These are phyloP conservation scores for Usnea hakonensis DNA, from an alignment of 495 filamentous ascomycete species.

Conservation along the genomic window DNA sequence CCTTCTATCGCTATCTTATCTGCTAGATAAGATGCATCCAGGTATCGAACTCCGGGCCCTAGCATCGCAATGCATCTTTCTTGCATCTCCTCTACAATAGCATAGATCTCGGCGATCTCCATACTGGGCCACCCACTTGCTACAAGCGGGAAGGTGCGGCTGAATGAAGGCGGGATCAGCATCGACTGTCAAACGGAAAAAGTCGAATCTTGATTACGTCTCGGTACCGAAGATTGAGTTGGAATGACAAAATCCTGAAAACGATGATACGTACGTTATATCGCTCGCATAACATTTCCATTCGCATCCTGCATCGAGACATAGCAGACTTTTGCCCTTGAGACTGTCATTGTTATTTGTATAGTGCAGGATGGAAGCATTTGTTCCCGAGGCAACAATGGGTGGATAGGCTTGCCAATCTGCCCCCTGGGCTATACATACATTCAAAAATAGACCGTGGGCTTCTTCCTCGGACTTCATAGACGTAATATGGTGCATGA, in stretches of 20 bases:
- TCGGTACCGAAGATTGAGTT: not conserved
- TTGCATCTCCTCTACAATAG: constrained; percentile 77
- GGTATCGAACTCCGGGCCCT: constrained; percentile 56
- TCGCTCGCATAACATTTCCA: constrained; percentile 81
- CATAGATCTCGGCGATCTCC: constrained; percentile 63
- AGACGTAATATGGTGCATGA: constrained; percentile 50
- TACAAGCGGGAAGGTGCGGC: constrained; percentile 64
- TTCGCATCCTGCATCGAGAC: constrained; percentile 79
- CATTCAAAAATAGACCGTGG: constrained; percentile 63
- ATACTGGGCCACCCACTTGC: constrained; percentile 44
- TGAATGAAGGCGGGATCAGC: not conserved
- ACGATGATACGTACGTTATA: constrained; percentile 44
- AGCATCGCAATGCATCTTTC: constrained; percentile 62
- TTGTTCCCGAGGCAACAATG: constrained; percentile 71
- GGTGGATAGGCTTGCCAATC: constrained; percentile 73
- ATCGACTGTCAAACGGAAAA: not conserved
- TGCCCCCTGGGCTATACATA: constrained; percentile 61
- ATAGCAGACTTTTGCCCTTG: constrained; percentile 57
- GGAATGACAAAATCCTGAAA: not conserved
- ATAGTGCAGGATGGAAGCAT: constrained; percentile 79
- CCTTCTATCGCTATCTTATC: constrained; percentile 62
- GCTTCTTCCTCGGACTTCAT: constrained; percentile 71
- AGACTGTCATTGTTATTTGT: constrained; percentile 64
- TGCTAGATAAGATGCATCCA: constrained; percentile 60
- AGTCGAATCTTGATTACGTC: not conserved